Percentiles rank a stretch among this genome's conserved stretches.
Conservation (phyloP, 202 grass and related monocot genomes). For the Eragrostis tef region DNA sequence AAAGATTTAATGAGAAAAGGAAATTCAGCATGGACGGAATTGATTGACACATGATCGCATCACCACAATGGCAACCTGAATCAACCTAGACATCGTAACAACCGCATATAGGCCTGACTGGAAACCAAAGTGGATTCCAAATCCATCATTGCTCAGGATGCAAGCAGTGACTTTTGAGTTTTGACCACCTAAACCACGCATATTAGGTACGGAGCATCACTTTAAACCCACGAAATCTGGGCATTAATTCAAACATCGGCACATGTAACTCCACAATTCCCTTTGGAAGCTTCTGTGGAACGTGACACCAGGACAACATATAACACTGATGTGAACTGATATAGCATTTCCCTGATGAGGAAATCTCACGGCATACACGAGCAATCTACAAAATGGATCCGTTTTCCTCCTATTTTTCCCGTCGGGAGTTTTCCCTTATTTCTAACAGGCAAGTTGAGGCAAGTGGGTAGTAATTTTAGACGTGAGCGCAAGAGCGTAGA, state of each 20-base stretch:
- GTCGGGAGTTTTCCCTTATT: neutral
- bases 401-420: neutral
- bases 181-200: slow-evolving; percentile 30
- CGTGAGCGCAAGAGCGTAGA: no score
- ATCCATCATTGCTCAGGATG: slow-evolving; percentile 35
- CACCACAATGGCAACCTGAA: slow-evolving; percentile 6
- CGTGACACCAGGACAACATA: neutral
- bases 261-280: neutral
- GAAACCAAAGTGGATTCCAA: slow-evolving; percentile 42
- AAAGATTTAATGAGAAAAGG: slow-evolving; percentile 33
- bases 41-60: slow-evolving; percentile 24
- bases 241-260: neutral
- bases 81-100: slow-evolving; percentile 44
- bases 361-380: neutral
- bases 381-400: neutral
- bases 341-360: neutral
- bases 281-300: slow-evolving; percentile 9
- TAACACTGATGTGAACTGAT: neutral
- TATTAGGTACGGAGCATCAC: slow-evolving; percentile 40
- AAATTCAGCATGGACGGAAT: slow-evolving; percentile 17
- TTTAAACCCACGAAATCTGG: slow-evolving; percentile 46
- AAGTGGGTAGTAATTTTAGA: no score
- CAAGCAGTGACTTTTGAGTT: slow-evolving; percentile 15
- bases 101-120: slow-evolving; percentile 22
- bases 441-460: neutral